These are phyloP conservation scores for Leccinum aurantiacum DNA, from an alignment of 768 basidiomycete species.

Conservation along the genomic window DNA sequence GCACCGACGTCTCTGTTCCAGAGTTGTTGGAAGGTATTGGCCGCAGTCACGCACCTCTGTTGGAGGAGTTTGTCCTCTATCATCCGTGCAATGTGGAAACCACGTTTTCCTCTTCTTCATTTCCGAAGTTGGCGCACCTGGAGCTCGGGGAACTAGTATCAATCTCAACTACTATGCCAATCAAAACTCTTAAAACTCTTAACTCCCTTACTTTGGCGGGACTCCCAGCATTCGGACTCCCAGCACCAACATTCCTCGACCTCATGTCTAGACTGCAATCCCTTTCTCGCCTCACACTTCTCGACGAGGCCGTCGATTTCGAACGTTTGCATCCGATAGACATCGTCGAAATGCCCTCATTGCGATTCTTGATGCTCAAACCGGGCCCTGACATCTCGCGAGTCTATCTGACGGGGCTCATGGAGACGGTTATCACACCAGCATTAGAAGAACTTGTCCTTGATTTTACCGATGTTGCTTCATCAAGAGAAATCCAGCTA, in stretches of 20 bases:
- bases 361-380: conserved; percentile 22
- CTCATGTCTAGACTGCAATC: conserved; percentile 23
- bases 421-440: conserved; percentile 27
- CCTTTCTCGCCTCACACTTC: conserved; percentile 25
- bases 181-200: conserved; percentile 18
- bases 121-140: conserved; percentile 23
- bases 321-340: conserved; percentile 10
- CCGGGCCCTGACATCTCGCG: conserved; percentile 32
- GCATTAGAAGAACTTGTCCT: conserved; percentile 24
- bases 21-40: conserved; percentile 26
- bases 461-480: conserved; percentile 26
- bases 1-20: conserved; percentile 24
- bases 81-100: conserved; percentile 20
- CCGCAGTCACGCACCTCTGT: conserved; percentile 23
- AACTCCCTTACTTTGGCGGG: conserved; percentile 28
- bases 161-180: conserved; percentile 19
- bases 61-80: conserved; percentile 27
- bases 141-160: conserved; percentile 24
- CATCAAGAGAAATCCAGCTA: conserved; percentile 29
- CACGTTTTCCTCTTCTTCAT: conserved; percentile 19
- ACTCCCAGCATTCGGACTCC: conserved; percentile 22
- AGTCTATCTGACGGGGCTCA: conserved; percentile 24
- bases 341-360: conserved; percentile 18
- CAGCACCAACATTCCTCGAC: conserved; percentile 20
- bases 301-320: conserved; percentile 32